Evolutionary conservation across 768 basidiomycete genomes (phyloP), one percentile per base, ranked within the genome.

Genomic region (Lactarius akahatsu): DNA sequence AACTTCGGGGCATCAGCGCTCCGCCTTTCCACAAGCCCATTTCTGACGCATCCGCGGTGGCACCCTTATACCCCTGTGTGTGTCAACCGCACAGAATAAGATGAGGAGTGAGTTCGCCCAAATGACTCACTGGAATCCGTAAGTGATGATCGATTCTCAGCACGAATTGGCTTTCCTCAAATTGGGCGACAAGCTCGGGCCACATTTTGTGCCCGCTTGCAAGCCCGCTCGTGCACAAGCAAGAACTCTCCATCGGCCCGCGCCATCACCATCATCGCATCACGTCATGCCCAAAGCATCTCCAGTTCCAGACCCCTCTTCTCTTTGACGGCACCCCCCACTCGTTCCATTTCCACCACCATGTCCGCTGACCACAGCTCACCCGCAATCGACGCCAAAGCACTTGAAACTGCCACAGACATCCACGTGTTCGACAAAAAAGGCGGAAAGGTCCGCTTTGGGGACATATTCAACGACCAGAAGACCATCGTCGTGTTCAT

Each of bases 401-500:
- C 23, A 4, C 20, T 70, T 43, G 43, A 65, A 32, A 40, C 55
- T 1, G 61, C 64, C 13, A 43, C 64, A 16, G 41, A 62, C 34
- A 41, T 65, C 23, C 47, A 62, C 16, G 50, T 70, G 4, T 68
- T 62, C 47, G 18, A 68, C 57, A 32, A 10, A 2, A 59, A 62
- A 13, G 67, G 69, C 15, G 40, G 26, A 50, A 57, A 60, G 43
- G 61, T 70, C 57, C 57, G 36, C 30, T 68, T 70, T 45, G 63
- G 67, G 1, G 63, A 64, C 20, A 15, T 70, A 41, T 70, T 68
- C 43, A 64, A 52, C 23, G 28, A 59, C 4, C 61, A 65, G 64
- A 68, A 68, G 54, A 59, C 61, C 9, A 30, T 68, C 4, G 52
- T 68, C 1, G 64, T 68, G 26, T 70, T 68, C 40, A 63, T 68